Evolutionary conservation across 2,329 filamentous ascomycete genomes (phyloP).

Genomic region (Fusarium proliferatum): DNA sequence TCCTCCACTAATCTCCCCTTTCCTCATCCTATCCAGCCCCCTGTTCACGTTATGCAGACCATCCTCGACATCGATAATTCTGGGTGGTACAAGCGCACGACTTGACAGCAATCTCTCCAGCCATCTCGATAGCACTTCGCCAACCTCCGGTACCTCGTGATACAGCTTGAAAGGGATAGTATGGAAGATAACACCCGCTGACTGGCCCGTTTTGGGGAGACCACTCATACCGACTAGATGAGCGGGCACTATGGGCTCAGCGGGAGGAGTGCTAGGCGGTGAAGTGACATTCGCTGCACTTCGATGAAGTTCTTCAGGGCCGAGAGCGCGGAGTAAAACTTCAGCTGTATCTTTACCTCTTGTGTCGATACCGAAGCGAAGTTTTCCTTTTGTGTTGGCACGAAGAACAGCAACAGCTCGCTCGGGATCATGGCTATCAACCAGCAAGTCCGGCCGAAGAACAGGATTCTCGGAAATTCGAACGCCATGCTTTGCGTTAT

Average conservation of each 20-base stretch:
- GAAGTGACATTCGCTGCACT: slow-evolving; percentile 45
- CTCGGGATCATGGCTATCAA: slow-evolving; percentile 74
- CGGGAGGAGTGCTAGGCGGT: slow-evolving; percentile 53
- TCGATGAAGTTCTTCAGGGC: slow-evolving; percentile 56
- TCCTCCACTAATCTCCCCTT: slow-evolving; percentile 74
- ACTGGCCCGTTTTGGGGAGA: slow-evolving; percentile 66
- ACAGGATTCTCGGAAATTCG: slow-evolving; percentile 60
- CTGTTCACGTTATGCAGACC: slow-evolving; percentile 75
- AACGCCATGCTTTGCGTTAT: slow-evolving; percentile 73
- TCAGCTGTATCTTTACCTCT: slow-evolving; percentile 72
- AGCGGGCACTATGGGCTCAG: slow-evolving; percentile 44
- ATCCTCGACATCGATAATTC: slow-evolving; percentile 72
- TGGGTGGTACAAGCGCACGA: slow-evolving; percentile 66
- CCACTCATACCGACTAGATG: slow-evolving; percentile 77
- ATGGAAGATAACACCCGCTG: slow-evolving; percentile 65
- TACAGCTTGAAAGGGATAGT: slow-evolving; percentile 81
- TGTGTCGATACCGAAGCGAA: slow-evolving; percentile 77
- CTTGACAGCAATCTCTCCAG: slow-evolving; percentile 71
- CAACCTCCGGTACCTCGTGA: slow-evolving; percentile 73
- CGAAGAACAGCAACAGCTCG: slow-evolving; percentile 74
- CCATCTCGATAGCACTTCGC: slow-evolving; percentile 72
- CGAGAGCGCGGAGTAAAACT: slow-evolving; percentile 57
- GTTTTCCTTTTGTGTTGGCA: slow-evolving; percentile 64
- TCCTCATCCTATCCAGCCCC: slow-evolving; percentile 73
- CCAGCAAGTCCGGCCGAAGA: slow-evolving; percentile 68